These are phyloP conservation scores for Colletotrichum siamense DNA, from an alignment of 2,329 filamentous ascomycete species.

Conservation along the genomic window DNA sequence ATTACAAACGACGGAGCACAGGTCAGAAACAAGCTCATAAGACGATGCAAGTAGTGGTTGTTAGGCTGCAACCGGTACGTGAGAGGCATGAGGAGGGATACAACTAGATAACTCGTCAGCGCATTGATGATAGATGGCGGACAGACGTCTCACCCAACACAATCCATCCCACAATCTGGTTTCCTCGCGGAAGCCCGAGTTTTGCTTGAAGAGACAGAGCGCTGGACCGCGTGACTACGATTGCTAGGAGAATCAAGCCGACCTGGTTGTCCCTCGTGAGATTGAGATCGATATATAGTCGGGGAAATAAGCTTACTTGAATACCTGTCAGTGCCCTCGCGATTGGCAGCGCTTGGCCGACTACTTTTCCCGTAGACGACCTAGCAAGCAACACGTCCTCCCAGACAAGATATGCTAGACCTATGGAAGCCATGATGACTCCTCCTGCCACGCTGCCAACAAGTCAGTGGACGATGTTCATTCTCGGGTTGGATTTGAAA, in stretches of 20 bases:
- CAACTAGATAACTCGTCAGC: constrained; percentile 50
- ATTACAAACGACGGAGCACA: constrained; percentile 96
- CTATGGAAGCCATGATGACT: constrained; percentile 76
- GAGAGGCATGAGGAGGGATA: constrained; percentile 80
- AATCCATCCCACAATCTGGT: constrained; percentile 85
- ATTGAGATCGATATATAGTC: background rate
- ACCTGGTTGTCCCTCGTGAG: constrained; percentile 48
- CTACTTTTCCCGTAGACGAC: background rate
- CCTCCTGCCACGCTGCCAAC: constrained; percentile 72
- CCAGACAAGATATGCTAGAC: constrained; percentile 79
- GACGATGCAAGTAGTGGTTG: constrained; percentile 86
- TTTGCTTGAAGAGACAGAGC: constrained; percentile 85
- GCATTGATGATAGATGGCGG: background rate
- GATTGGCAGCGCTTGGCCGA: constrained; percentile 31
- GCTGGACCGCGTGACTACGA: constrained; percentile 87
- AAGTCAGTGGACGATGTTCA: constrained; percentile 24
- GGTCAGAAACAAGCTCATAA: constrained; percentile 88
- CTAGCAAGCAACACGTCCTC: constrained; percentile 59
- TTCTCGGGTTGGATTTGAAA: background rate
- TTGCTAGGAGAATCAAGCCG: constrained; percentile 80
- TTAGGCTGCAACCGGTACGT: constrained; percentile 82
- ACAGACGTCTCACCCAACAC: constrained; percentile 65
- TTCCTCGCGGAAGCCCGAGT: constrained; percentile 82
- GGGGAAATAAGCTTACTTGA: constrained; percentile 54
- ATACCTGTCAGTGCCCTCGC: constrained; percentile 68